Evolutionary conservation across 2,329 filamentous ascomycete genomes (phyloP), one percentile per base, ranked within the genome.

Genomic region (Chrysosporium keratinophilum): DNA sequence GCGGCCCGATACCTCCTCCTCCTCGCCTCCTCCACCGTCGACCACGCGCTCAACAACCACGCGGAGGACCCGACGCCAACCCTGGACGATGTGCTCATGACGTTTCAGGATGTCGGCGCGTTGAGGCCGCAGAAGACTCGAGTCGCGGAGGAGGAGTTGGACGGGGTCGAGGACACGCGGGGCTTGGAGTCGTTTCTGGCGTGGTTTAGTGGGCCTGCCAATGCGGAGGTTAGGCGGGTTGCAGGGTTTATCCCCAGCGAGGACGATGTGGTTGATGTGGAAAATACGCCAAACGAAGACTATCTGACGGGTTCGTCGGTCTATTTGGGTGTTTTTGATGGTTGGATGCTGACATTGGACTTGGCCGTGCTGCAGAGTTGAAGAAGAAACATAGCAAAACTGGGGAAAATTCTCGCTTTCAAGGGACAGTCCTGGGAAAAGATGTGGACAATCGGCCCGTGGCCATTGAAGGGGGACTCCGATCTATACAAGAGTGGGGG

Each of bases 341-440:
- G 41, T 19, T 40, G 9, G 44, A 43, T 2, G 9, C 14, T 41
- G 39, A 35, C 9, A 35, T 44, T 49, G 35, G 48, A 28, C 14
- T 19, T 4, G 15, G 6, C 3, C 43, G 34, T 35, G 14, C 20
- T 23, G 14, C 59, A 87, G 85, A 83, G 3, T 74, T 97, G 41
- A 96, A 95, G 70, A 93, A 90, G 71, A 95, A 94, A 65, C 87
- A 95, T 68, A 89, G 84, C 71, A 94, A 93, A 62, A 87, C 85
- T 0, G 87, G 86, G 57, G 88, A 94, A 63, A 89, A 95, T 64
- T 84, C 84, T 9, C 84, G 91, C 63, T 95, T 88, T 67, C 81
- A 85, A 60, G 88, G 88, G 31, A 95, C 91, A 0, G 79, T 93
- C 0, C 75, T 97, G 10, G 91, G 91, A 3, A 83, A 83, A 59